phyloP scores from a whole-genome alignment of 1,139 yeast species.

The Hyphopichia pseudoburtonii region DNA sequence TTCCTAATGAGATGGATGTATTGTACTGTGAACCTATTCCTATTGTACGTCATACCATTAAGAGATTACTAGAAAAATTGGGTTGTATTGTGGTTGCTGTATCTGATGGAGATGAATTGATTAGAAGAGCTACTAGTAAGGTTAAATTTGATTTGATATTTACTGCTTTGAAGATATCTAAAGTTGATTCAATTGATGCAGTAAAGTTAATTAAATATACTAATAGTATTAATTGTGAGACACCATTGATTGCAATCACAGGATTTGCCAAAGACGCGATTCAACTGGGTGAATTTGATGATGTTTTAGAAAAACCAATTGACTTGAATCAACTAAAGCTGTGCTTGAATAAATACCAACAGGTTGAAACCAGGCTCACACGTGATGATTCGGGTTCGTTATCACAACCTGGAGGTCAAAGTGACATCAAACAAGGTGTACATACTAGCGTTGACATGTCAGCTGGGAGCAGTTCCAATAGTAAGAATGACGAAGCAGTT shows the following conservation, averaged over 20 bases:
- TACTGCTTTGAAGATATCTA: constrained; percentile 69
- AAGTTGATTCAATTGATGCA: constrained; percentile 71
- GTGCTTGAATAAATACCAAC: constrained; percentile 15
- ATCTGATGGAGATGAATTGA: constrained; percentile 77
- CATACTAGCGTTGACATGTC: constrained; percentile 23
- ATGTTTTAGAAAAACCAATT: constrained; percentile 76
- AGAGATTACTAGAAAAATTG: constrained; percentile 61
- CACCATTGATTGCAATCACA: constrained; percentile 80
- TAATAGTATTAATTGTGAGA: constrained; percentile 67
- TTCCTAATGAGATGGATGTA: constrained; percentile 52
- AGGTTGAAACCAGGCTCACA: constrained; percentile 3
- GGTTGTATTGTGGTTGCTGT: constrained; percentile 85
- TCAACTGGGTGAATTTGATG: constrained; percentile 60
- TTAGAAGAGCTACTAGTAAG: constrained; percentile 79
- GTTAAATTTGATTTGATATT: constrained; percentile 83
- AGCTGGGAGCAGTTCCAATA: not conserved
- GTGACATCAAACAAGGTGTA: no score
- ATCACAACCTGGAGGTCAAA: no score
- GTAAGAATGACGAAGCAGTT: not conserved
- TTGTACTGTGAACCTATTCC: constrained; percentile 88
- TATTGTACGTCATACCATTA: constrained; percentile 68
- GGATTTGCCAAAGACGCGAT: constrained; percentile 69
- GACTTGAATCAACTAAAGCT: constrained; percentile 29
- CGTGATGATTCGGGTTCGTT: constrained; percentile 13
- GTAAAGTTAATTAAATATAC: constrained; percentile 77